Conservation (phyloP, 2,329 filamentous ascomycete species). For the Triangularia verruculosa region DNA sequence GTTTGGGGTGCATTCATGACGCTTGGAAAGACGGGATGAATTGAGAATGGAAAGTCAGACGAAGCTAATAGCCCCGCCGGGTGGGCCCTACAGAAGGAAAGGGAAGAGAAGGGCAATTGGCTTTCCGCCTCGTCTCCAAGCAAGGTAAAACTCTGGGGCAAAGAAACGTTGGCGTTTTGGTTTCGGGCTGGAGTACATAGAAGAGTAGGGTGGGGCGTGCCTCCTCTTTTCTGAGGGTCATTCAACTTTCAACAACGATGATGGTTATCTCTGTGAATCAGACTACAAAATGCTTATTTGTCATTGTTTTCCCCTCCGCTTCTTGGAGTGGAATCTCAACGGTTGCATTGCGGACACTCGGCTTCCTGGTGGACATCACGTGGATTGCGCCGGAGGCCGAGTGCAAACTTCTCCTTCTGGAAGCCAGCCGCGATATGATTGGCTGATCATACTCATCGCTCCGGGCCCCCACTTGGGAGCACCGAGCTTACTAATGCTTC, state of each 20-base stretch:
- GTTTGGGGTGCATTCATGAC: background rate
- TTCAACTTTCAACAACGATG: too few species aligned
- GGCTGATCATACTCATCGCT: conserved; percentile 8
- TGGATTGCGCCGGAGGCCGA: conserved; percentile 3
- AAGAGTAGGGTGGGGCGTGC: background rate
- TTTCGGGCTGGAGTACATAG: conserved; percentile 9
- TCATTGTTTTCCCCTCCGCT: background rate
- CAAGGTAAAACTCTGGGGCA: background rate
- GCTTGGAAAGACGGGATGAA: background rate
- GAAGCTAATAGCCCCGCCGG: background rate
- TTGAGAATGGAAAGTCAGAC: background rate
- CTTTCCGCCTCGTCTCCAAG: background rate
- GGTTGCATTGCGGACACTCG: background rate
- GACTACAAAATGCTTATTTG: background rate
- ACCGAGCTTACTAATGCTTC: background rate
- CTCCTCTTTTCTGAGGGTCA: background rate
- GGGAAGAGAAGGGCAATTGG: conserved; percentile 4
- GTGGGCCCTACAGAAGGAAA: background rate
- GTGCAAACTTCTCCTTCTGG: conserved; percentile 31
- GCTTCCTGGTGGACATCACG: background rate
- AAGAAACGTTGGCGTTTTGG: conserved; percentile 10
- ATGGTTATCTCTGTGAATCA: background rate
- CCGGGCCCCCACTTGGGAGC: background rate
- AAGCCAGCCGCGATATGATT: conserved; percentile 27
- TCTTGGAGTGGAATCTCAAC: background rate